Conservation (phyloP, 2,329 filamentous ascomycete genomes). For the Ceratocystis albifundus region DNA sequence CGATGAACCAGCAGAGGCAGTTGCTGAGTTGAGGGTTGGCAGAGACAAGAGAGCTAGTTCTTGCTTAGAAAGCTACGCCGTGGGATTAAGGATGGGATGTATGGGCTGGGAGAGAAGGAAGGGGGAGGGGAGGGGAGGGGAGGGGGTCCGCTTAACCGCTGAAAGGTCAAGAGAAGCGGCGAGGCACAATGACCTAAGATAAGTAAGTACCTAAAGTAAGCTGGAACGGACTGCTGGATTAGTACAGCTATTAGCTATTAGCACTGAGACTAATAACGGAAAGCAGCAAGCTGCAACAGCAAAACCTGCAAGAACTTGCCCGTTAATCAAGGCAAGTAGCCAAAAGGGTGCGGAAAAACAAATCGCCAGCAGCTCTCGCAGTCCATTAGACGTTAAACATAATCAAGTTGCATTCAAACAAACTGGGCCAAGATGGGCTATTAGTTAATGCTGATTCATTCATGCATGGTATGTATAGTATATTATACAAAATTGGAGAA, state of each 20-base stretch:
- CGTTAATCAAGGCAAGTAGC: neutral
- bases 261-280: too few species aligned
- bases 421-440: too few species aligned
- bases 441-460: too few species aligned
- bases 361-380: too few species aligned
- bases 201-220: neutral
- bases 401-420: too few species aligned
- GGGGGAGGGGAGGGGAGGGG: too few species aligned
- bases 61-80: slow-evolving; percentile 1
- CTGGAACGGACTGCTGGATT: neutral
- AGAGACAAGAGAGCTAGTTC: neutral
- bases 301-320: too few species aligned
- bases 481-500: neutral
- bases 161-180: neutral
- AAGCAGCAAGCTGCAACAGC: neutral
- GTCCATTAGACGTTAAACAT: too few species aligned
- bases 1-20: slow-evolving; percentile 13
- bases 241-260: too few species aligned
- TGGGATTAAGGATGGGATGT: slow-evolving; percentile 4
- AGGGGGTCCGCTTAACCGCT: slow-evolving; percentile 6
- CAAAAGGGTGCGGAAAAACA: neutral
- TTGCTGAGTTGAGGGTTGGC: slow-evolving; percentile 12
- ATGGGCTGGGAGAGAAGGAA: neutral
- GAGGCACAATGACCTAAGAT: neutral
- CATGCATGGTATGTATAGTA: too few species aligned